phyloP scores from a whole-genome alignment of 2,329 filamentous ascomycete genomes.

The Pseudogymnoascus sp. region DNA sequence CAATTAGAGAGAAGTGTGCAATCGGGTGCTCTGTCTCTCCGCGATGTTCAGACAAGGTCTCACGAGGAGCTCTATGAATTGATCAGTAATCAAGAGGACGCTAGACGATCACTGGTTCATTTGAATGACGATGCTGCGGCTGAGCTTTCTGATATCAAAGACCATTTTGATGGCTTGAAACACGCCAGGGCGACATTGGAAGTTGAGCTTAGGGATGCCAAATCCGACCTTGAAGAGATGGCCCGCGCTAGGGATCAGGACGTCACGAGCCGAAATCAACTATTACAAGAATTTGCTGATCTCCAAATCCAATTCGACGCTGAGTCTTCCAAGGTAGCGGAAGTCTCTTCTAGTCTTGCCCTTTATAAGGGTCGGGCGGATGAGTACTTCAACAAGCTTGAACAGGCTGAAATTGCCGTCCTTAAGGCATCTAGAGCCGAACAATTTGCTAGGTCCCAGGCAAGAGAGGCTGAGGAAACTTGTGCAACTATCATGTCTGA shows the following conservation, averaged over 20 bases:
- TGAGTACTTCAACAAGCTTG: conserved; percentile 94
- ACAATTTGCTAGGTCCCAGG: conserved; percentile 86
- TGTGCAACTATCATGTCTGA: conserved; percentile 88
- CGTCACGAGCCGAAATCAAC: conserved; percentile 74
- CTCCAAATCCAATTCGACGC: conserved; percentile 88
- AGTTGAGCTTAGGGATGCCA: conserved; percentile 77
- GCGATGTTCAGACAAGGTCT: conserved; percentile 86
- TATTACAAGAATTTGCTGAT: conserved; percentile 87
- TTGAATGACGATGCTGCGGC: conserved; percentile 78
- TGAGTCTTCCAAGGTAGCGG: conserved; percentile 75
- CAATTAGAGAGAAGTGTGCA: conserved; percentile 79
- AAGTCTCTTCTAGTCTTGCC: conserved; percentile 75
- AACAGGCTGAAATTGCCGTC: conserved; percentile 93
- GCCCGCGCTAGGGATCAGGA: conserved; percentile 76
- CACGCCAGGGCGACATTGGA: conserved; percentile 73
- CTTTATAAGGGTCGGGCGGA: conserved; percentile 89
- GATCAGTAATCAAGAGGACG: conserved; percentile 88
- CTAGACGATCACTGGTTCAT: conserved; percentile 71
- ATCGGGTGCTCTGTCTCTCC: conserved; percentile 78
- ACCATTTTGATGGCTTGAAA: conserved; percentile 78
- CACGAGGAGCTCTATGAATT: conserved; percentile 92
- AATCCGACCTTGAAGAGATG: conserved; percentile 77
- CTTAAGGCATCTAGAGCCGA: conserved; percentile 87
- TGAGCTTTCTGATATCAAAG: conserved; percentile 80
- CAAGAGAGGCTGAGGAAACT: conserved; percentile 83